Evolutionary conservation across 2,329 filamentous ascomycete genomes (phyloP).

Genomic region (Pseudogymnoascus sp.): DNA sequence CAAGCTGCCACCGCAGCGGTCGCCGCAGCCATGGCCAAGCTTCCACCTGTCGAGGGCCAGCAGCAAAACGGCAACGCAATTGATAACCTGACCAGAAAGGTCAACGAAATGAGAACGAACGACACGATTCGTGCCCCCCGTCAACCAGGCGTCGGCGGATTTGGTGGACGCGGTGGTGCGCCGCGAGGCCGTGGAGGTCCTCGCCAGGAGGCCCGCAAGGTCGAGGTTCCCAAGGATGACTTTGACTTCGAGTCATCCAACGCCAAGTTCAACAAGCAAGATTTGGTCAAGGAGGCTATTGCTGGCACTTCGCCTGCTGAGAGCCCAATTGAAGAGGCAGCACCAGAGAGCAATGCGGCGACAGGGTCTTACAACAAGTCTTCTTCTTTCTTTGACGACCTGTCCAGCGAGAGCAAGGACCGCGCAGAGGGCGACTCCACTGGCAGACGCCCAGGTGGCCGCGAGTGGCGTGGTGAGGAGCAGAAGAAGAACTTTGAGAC

Average conservation of each 20-base stretch:
- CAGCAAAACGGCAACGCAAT: conserved; percentile 37
- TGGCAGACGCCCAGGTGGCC: conserved; percentile 61
- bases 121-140: conserved; percentile 43
- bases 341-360: conserved; percentile 36
- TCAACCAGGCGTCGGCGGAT: conserved; percentile 36
- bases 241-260: conserved; percentile 86
- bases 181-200: conserved; percentile 32
- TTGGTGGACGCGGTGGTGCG: conserved; percentile 28
- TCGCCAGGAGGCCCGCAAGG: conserved; percentile 46
- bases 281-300: conserved; percentile 79
- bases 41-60: conserved; percentile 34
- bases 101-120: conserved; percentile 66
- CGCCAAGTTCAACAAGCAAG: conserved; percentile 81
- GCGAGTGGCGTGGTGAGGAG: conserved; percentile 86
- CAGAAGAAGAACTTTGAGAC: conserved; percentile 96
- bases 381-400: conserved; percentile 94
- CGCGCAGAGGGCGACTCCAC: conserved; percentile 61
- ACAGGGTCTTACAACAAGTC: conserved; percentile 73
- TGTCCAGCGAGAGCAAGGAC: conserved; percentile 88
- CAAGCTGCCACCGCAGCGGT: conserved; percentile 68
- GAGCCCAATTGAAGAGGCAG: conserved; percentile 29
- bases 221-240: conserved; percentile 83
- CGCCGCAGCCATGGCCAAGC: conserved; percentile 70
- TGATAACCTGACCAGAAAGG: conserved; percentile 65
- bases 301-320: conserved; percentile 62